Base-by-base conservation (phyloP, 208 protist genomes). In the Acanthamoeba rhysodes region DNA sequence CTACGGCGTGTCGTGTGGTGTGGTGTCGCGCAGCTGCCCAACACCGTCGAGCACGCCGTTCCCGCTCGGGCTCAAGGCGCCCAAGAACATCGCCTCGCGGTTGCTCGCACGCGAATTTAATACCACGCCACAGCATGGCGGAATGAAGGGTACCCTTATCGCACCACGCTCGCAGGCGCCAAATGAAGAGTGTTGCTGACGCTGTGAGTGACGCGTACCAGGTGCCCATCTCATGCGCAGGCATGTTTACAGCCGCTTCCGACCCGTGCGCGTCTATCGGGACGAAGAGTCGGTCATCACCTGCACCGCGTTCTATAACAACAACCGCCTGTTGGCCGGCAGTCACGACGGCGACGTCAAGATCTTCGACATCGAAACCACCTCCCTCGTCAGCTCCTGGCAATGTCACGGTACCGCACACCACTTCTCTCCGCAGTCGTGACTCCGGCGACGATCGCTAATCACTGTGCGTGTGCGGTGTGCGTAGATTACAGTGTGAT, bases 221-320 rank as follows among this genome's bases (percentile, higher is more conserved):
- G 84, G 84, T 12, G 84, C 50, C 5, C 84, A 91, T 4, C 22
- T 91, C 8, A 91, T 91, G 84, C 84, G 84, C 7, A 50, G 84
- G 24, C 59, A 91, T 29, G 27, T 91, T 2, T 91, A 91, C 84
- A 91, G 84, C n/a, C 84, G 84, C 27, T 91, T 91, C 84, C 48
- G 84, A 18, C 84, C 84, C 27, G 84, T 91, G 34, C 50, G 84
- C 22, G 59, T 70, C 29, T 91, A 91, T 53, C n/a, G 84, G 24
- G 84, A 91, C 32, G 90, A 94, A 6, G 90, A 94, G 68, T 94
- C 84, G 32, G 84, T 94, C 27, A 66, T 94, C 66, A 94, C 90
- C 37, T 82, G 90, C 27, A 50, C 90, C 0, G 22, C 45, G 14
- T 94, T 94, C 66, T 94, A 94, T 41, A 78, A 34, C 37, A 72